These are phyloP conservation scores for Limnanthes douglasii DNA, from an alignment of 345 rosid species.

Conservation along the genomic window DNA sequence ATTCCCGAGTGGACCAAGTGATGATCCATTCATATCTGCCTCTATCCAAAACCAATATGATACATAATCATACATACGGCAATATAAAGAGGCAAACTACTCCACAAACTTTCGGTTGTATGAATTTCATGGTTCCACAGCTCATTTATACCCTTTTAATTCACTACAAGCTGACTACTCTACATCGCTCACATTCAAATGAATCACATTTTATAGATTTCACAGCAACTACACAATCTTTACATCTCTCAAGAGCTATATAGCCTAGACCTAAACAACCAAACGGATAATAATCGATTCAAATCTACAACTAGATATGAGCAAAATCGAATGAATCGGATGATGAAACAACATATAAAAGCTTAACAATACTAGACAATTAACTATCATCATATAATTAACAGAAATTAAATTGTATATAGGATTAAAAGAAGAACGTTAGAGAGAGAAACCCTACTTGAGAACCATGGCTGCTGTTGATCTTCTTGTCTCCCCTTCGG, in stretches of 20 bases:
- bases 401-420: not conserved
- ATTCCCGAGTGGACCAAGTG: not conserved
- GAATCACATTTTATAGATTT: not conserved
- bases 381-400: too few species aligned
- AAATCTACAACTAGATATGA: not conserved
- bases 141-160: too few species aligned
- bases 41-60: not conserved
- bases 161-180: not conserved
- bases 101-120: too few species aligned
- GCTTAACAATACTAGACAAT: too few species aligned
- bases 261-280: not conserved
- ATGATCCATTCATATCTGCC: not conserved
- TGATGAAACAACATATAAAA: not conserved
- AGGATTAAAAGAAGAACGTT: not conserved
- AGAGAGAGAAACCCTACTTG: slow-evolving; percentile 11
- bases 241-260: too few species aligned
- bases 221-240: not conserved
- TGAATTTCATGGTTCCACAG: too few species aligned
- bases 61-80: not conserved
- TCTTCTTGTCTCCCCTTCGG: slow-evolving; percentile 3
- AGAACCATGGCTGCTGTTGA: slow-evolving; percentile 19
- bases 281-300: not conserved
- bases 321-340: not conserved
- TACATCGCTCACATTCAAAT: not conserved
- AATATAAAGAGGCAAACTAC: not conserved